phyloP scores from a whole-genome alignment of 78 protist species.

The Dictyostelium purpureum region DNA sequence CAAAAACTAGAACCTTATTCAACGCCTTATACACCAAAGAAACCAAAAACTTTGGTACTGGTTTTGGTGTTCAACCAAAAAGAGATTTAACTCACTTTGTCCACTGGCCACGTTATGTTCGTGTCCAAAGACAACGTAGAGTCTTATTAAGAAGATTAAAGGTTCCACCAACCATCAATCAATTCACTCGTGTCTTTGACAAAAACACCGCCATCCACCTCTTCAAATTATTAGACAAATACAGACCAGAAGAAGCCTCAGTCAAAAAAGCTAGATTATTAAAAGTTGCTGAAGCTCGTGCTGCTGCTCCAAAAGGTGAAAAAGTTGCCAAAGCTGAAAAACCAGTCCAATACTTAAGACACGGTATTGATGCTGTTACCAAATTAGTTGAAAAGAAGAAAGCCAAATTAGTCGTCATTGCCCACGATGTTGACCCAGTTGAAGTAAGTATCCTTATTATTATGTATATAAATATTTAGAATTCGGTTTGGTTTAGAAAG shows the following conservation, averaged over 20 bases:
- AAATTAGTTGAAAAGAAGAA: constrained; percentile 96
- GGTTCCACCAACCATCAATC: constrained; percentile 98
- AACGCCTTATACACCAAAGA: constrained; percentile 42
- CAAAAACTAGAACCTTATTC: constrained; percentile 41
- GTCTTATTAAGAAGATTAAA: constrained; percentile 94
- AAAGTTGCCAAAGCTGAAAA: constrained; percentile 37
- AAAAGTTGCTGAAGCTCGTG: constrained; percentile 82
- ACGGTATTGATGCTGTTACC: constrained; percentile 98
- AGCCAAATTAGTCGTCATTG: constrained; percentile 99
- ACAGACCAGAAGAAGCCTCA: constrained; percentile 94
- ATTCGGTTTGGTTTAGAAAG: neutral
- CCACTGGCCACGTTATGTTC: constrained; percentile 97
- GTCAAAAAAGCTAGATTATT: constrained; percentile 91
- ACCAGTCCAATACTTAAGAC: constrained; percentile 88
- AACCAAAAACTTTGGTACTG: constrained; percentile 82
- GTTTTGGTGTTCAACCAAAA: constrained; percentile 83
- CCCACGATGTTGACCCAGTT: constrained; percentile 99
- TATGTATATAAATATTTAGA: too few species aligned
- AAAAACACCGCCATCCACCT: constrained; percentile 79
- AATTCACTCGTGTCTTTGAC: constrained; percentile 95
- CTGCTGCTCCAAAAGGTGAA: constrained; percentile 76
- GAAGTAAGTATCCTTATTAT: constrained; percentile 82
- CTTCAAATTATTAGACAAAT: constrained; percentile 94
- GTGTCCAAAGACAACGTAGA: constrained; percentile 96
- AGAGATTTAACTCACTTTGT: constrained; percentile 94